Percentiles rank a stretch among this genome's conserved stretches.
Conservation (phyloP, 148 eudicot species). For the Rhododendron henanense region DNA sequence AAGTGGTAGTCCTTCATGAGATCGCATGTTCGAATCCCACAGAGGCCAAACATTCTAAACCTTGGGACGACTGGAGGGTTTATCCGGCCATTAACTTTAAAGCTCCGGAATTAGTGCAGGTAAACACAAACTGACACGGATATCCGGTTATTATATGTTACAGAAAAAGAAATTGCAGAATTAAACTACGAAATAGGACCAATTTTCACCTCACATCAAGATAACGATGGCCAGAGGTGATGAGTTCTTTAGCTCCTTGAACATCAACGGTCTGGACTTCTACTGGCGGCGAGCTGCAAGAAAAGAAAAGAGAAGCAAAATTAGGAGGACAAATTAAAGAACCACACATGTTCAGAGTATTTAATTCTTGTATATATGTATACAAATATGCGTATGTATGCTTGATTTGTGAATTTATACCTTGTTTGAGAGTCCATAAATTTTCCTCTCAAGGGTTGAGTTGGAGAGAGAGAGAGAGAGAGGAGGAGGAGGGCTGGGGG, state of each 20-base stretch:
- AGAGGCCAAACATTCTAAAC: not conserved
- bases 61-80: too few species aligned
- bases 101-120: too few species aligned
- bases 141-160: too few species aligned
- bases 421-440: slow-evolving; percentile 17
- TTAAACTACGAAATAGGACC: not conserved
- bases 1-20: too few species aligned
- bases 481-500: not conserved
- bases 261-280: slow-evolving; percentile 53
- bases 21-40: not conserved
- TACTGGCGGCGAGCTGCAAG: slow-evolving; percentile 20
- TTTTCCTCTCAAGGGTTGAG: not conserved
- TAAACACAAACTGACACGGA: too few species aligned
- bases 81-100: not conserved
- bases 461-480: not conserved
- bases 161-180: not conserved
- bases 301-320: slow-evolving; percentile 6
- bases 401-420: not conserved
- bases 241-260: slow-evolving; percentile 38
- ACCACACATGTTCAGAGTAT: not conserved
- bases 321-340: slow-evolving; percentile 1
- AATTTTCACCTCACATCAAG: slow-evolving; percentile 64
- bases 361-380: not conserved
- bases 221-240: slow-evolving; percentile 50
- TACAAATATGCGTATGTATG: not conserved